These are phyloP conservation scores for Mycena polygramma DNA, from an alignment of 768 basidiomycete species.

Conservation along the genomic window DNA sequence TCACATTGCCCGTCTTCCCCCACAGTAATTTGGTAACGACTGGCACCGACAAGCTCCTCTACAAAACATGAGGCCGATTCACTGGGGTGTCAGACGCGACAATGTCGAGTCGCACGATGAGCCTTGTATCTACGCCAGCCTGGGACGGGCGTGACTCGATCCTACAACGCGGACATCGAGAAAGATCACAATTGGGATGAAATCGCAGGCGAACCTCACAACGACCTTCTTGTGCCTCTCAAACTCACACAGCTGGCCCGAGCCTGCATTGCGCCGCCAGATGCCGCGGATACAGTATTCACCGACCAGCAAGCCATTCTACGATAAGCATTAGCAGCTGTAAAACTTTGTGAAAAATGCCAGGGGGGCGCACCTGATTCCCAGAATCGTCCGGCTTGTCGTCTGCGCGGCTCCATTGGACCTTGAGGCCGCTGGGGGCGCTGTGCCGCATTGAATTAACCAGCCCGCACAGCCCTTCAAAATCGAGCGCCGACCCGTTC, in stretches of 20 bases:
- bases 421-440: constrained; percentile 55
- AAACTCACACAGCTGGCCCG: constrained; percentile 50
- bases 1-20: no score
- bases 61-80: constrained; percentile 3
- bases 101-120: constrained; percentile 62
- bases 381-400: constrained; percentile 56
- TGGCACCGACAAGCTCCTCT: neutral
- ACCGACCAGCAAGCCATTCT: constrained; percentile 66
- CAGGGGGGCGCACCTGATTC: constrained; percentile 56
- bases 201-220: constrained; percentile 56
- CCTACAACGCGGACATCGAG: constrained; percentile 40
- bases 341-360: neutral
- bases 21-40: no score
- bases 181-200: neutral
- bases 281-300: constrained; percentile 67
- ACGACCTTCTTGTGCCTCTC: constrained; percentile 66
- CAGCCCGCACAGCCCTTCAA: constrained; percentile 55
- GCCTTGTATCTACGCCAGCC: constrained; percentile 56
- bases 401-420: constrained; percentile 64
- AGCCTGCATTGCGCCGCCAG: constrained; percentile 52
- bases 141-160: constrained; percentile 58
- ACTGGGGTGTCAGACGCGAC: constrained; percentile 61
- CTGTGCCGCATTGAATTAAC: constrained; percentile 58
- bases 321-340: constrained; percentile 20
- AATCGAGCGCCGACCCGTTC: constrained; percentile 58